phyloP scores from a whole-genome alignment of 2,329 filamentous ascomycete species.

The Dactylonectria macrodidyma region DNA sequence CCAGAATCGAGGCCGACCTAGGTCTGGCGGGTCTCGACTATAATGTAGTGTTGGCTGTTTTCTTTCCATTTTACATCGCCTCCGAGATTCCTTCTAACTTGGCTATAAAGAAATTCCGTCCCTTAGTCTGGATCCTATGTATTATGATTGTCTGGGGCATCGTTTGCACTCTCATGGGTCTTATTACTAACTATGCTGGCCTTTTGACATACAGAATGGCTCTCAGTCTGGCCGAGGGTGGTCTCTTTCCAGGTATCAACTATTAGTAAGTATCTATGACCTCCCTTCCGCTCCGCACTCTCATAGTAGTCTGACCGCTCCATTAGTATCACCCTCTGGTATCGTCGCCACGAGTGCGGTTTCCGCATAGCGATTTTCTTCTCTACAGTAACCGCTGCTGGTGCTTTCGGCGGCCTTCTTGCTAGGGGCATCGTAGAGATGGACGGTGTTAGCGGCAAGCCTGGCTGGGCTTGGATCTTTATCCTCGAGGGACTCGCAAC shows the following conservation, averaged over 20 bases:
- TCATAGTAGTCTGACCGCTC: neutral
- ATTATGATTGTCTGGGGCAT: conserved; percentile 67
- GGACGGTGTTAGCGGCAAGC: conserved; percentile 63
- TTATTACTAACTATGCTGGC: conserved; percentile 62
- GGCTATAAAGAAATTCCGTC: conserved; percentile 65
- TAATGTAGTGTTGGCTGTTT: conserved; percentile 45
- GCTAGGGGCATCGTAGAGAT: conserved; percentile 73
- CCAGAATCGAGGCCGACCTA: neutral
- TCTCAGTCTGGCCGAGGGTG: conserved; percentile 65
- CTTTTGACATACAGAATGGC: conserved; percentile 61
- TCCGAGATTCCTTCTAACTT: conserved; percentile 68
- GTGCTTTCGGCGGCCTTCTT: conserved; percentile 74
- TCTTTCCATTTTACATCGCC: conserved; percentile 65
- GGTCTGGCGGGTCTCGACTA: neutral
- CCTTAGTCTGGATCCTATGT: conserved; percentile 63
- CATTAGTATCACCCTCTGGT: conserved; percentile 69
- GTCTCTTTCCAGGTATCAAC: conserved; percentile 71
- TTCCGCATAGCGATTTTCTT: conserved; percentile 74
- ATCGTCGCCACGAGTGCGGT: conserved; percentile 71
- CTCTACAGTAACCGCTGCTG: conserved; percentile 70
- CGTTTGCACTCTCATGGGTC: conserved; percentile 62
- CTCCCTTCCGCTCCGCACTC: neutral
- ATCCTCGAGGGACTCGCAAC: conserved; percentile 74
- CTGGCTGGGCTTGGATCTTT: conserved; percentile 86
- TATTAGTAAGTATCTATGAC: conserved; percentile 57